Percentiles rank a stretch among this genome's conserved stretches.
Evolutionary conservation across 805 yeast species (phyloP).

Genomic region (Ogataea trehaloabstinens): DNA sequence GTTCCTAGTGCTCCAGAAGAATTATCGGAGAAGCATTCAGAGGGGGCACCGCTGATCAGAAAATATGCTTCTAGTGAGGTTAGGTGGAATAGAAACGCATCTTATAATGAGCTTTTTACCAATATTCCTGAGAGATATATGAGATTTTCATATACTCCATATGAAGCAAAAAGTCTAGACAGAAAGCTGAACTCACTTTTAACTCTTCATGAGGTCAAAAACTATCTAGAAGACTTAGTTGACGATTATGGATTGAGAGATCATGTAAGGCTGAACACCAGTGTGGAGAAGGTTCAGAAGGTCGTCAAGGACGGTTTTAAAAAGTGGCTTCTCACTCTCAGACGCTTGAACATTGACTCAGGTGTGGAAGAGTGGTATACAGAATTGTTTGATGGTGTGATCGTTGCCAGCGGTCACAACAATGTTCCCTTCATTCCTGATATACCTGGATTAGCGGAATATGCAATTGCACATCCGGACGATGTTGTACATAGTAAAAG

Average conservation of each 20-base stretch:
- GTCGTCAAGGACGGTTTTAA: neutral
- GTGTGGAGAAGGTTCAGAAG: conserved; percentile 33
- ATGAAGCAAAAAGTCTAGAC: conserved; percentile 34
- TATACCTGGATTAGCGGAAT: neutral
- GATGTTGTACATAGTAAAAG: neutral
- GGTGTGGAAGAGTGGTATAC: conserved; percentile 35
- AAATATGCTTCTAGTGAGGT: conserved; percentile 10
- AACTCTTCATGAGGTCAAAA: conserved; percentile 54
- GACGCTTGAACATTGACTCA: neutral
- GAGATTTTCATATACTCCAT: conserved; percentile 56
- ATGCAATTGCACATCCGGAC: neutral
- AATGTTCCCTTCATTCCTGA: conserved; percentile 42
- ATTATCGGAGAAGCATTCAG: too few species aligned
- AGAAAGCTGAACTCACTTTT: conserved; percentile 39
- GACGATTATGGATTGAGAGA: conserved; percentile 32
- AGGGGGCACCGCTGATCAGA: too few species aligned
- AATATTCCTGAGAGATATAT: conserved; percentile 62
- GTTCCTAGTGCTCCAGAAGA: too few species aligned
- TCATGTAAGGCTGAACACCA: conserved; percentile 45
- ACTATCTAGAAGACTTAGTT: conserved; percentile 55
- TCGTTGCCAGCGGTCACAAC: conserved; percentile 59
- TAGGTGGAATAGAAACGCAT: conserved; percentile 43
- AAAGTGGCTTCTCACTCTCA: neutral
- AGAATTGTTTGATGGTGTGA: conserved; percentile 58
- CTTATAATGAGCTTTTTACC: conserved; percentile 66